A percentile compares a stretch with the other conserved stretches of the same genome.
Conservation (phyloP, 1,139 yeast genomes). For the Suhomyces choctaworum region DNA sequence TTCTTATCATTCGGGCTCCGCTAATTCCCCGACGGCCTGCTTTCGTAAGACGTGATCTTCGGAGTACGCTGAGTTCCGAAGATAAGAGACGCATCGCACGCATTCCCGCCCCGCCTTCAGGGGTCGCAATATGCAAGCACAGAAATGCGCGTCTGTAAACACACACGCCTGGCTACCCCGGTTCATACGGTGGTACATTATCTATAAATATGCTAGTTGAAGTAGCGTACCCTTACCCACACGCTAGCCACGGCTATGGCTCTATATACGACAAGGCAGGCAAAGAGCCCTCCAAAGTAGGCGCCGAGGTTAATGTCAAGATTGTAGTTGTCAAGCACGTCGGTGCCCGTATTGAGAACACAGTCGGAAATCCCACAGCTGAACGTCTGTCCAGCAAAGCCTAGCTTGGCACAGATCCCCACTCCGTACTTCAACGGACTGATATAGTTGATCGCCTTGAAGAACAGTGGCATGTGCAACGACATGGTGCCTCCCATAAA, state of each 20-base stretch:
- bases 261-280: slow-evolving; percentile 22
- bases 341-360: slow-evolving; percentile 34
- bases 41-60: too few relatives aligned
- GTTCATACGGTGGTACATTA: slow-evolving; percentile 1
- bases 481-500: slow-evolving; percentile 34
- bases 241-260: slow-evolving; percentile 19
- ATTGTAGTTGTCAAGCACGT: slow-evolving; percentile 36
- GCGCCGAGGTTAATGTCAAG: slow-evolving; percentile 31
- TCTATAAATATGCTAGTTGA: slow-evolving; percentile 8
- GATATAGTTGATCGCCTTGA: slow-evolving; percentile 26
- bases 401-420: slow-evolving; percentile 37
- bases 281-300: slow-evolving; percentile 24
- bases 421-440: slow-evolving; percentile 28
- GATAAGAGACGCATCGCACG: too few relatives aligned
- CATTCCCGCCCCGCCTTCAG: too few relatives aligned
- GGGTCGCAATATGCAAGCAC: too few relatives aligned
- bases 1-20: too few relatives aligned
- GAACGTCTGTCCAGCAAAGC: slow-evolving; percentile 35
- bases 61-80: too few relatives aligned
- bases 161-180: too few relatives aligned
- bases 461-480: slow-evolving; percentile 26
- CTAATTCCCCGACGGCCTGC: too few relatives aligned
- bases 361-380: slow-evolving; percentile 32
- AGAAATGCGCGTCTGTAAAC: too few relatives aligned
- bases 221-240: slow-evolving; percentile 20